phyloP scores from a whole-genome alignment of 2,329 filamentous ascomycete genomes.

The Colletotrichum lini region DNA sequence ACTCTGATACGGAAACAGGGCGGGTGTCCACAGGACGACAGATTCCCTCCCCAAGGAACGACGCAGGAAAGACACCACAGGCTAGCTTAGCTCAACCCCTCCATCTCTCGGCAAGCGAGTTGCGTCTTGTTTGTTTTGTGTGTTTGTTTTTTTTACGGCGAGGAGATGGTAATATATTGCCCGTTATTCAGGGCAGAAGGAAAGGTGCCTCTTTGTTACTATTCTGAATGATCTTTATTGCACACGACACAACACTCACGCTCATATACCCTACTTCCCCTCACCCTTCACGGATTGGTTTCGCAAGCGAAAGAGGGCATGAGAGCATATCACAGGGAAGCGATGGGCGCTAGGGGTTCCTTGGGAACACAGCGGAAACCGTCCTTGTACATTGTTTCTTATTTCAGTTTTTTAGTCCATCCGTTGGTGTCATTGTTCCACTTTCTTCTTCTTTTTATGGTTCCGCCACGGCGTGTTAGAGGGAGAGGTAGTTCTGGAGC shows the following conservation, averaged over 20 bases:
- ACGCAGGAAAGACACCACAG: constrained; percentile 28
- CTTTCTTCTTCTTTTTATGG: background rate
- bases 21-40: constrained; percentile 26
- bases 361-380: background rate
- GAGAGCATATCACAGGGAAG: constrained; percentile 29
- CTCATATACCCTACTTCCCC: constrained; percentile 11
- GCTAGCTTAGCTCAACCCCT: constrained; percentile 29
- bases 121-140: constrained; percentile 35
- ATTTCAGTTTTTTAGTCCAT: background rate
- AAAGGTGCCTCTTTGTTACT: constrained; percentile 11
- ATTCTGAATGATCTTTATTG: constrained; percentile 1
- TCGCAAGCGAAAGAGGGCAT: constrained; percentile 34
- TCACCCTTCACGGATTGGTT: constrained; percentile 26
- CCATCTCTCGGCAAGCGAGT: constrained; percentile 35
- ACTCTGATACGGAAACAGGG: constrained; percentile 33
- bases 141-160: constrained; percentile 7
- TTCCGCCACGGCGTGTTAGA: constrained; percentile 23
- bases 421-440: background rate
- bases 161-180: constrained; percentile 35
- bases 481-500: background rate
- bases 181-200: constrained; percentile 17
- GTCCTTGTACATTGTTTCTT: constrained; percentile 31
- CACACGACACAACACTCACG: background rate
- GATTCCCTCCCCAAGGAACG: constrained; percentile 15
- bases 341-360: constrained; percentile 26